Conservation (phyloP, 306 rosid species). For the Sesbania bispinosa region DNA sequence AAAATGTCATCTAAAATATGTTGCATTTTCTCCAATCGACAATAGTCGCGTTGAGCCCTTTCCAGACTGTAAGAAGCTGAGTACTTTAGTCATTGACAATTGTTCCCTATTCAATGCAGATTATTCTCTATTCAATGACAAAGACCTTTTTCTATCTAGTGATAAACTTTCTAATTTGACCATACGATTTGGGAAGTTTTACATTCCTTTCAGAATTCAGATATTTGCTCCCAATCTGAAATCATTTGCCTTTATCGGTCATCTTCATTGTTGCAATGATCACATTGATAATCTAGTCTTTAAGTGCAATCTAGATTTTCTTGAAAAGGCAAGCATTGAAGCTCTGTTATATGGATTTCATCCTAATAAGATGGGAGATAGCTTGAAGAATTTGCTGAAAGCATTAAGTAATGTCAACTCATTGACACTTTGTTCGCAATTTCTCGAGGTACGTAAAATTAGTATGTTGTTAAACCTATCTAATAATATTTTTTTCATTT, state of each 20-base stretch:
- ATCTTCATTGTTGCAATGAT: not conserved
- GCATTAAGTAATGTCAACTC: not conserved
- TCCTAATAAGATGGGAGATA: too few species aligned
- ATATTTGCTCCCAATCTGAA: not conserved
- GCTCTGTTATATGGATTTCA: not conserved
- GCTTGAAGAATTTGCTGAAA: not conserved
- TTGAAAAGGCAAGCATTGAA: not conserved
- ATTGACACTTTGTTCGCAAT: not conserved
- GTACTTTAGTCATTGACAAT: not conserved
- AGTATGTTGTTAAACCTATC: not conserved
- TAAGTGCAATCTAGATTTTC: not conserved
- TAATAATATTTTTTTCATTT: not conserved
- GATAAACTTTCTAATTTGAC: not conserved
- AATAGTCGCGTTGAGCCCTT: not conserved
- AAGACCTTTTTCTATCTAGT: not conserved
- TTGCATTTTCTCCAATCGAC: not conserved
- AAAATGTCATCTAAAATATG: not conserved
- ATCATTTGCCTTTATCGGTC: not conserved
- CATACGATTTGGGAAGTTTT: not conserved
- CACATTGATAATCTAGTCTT: not conserved
- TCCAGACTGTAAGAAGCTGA: not conserved
- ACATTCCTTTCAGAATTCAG: not conserved
- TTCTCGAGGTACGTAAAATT: not conserved
- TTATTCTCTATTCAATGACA: not conserved
- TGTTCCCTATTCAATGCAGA: not conserved